Percentiles rank a stretch among this genome's conserved stretches.
These are phyloP conservation scores for Aurifilum marmelostoma DNA, from an alignment of 2,329 filamentous ascomycete genomes.

Conservation along the genomic window DNA sequence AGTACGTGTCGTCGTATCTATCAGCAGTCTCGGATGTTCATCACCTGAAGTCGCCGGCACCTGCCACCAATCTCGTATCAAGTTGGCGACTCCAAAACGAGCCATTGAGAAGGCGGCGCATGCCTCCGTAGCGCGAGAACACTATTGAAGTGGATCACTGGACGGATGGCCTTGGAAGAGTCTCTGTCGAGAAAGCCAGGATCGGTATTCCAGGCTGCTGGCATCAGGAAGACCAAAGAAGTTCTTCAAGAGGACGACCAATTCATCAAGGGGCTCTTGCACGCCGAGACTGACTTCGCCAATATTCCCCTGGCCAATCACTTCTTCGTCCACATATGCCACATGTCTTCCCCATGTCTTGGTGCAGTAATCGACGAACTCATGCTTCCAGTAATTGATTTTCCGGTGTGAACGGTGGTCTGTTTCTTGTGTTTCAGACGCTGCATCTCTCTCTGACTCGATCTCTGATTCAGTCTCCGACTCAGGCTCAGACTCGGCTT, in stretches of 20 bases:
- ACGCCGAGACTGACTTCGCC: neutral
- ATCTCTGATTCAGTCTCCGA: neutral
- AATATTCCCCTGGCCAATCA: neutral
- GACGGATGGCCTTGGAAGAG: too few relatives aligned
- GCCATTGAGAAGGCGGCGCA: neutral
- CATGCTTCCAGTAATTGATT: neutral
- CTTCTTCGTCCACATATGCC: neutral
- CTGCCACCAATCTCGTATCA: conserved; percentile 2
- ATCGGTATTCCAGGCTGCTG: neutral
- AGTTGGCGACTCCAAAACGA: neutral
- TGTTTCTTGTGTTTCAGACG: too few relatives aligned
- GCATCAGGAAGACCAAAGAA: neutral
- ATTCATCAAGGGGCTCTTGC: neutral
- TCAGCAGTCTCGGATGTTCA: neutral
- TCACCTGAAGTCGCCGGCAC: neutral
- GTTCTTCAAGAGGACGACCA: neutral
- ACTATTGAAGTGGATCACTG: too few relatives aligned
- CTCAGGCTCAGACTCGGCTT: neutral
- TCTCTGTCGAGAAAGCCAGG: neutral
- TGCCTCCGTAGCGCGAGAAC: neutral
- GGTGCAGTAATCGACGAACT: neutral
- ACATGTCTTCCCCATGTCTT: neutral
- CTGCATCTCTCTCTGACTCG: too few relatives aligned
- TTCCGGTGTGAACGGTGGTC: neutral
- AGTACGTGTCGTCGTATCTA: neutral